These are phyloP conservation scores for Macrocybe gigantea DNA, from an alignment of 768 basidiomycete species.

Conservation along the genomic window DNA sequence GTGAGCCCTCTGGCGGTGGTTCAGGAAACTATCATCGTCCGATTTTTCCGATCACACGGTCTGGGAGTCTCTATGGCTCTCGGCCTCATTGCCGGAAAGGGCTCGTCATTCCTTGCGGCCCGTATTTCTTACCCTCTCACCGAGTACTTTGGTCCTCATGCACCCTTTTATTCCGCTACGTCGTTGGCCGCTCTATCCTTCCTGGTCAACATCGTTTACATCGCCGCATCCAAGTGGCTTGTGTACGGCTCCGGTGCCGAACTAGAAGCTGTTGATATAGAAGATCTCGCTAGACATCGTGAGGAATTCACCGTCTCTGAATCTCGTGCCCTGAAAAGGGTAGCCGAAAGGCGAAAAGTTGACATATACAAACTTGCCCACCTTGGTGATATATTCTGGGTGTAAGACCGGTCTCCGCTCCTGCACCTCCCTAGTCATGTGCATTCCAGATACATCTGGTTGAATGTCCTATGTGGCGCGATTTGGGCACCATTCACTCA, in stretches of 20 bases:
- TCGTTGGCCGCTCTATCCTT: slow-evolving; percentile 62
- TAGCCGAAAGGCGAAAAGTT: slow-evolving; percentile 62
- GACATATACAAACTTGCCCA: slow-evolving; percentile 53
- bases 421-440: slow-evolving; percentile 3
- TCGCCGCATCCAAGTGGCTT: slow-evolving; percentile 59
- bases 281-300: slow-evolving; percentile 45
- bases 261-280: slow-evolving; percentile 59
- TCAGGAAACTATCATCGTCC: slow-evolving; percentile 81
- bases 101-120: slow-evolving; percentile 69
- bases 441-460: slow-evolving; percentile 52
- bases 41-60: slow-evolving; percentile 72
- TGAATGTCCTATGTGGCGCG: slow-evolving; percentile 72
- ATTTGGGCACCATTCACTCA: slow-evolving; percentile 79
- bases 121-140: slow-evolving; percentile 75
- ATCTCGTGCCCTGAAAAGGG: slow-evolving; percentile 55
- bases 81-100: slow-evolving; percentile 81
- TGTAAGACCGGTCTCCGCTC: slow-evolving; percentile 33
- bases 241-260: slow-evolving; percentile 54
- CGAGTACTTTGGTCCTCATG: slow-evolving; percentile 56
- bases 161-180: slow-evolving; percentile 71
- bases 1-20: slow-evolving; percentile 77
- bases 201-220: slow-evolving; percentile 61
- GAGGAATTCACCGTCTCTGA: slow-evolving; percentile 43
- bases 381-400: slow-evolving; percentile 77
- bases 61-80: slow-evolving; percentile 74